phyloP scores from a whole-genome alignment of 164 flowering plant genomes.

The Umbellularia californica region DNA sequence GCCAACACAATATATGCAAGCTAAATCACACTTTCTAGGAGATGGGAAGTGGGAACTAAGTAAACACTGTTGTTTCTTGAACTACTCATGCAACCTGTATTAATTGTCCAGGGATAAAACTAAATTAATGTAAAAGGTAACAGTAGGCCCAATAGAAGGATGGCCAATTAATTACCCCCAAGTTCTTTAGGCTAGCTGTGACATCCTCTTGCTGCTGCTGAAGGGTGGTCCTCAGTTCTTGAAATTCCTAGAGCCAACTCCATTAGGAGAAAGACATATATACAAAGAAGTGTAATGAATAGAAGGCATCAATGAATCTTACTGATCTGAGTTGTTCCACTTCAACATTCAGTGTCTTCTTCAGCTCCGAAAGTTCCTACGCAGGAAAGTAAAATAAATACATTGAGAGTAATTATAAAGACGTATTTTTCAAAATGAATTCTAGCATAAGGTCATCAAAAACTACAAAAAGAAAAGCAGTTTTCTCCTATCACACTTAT shows the following conservation, averaged over 20 bases:
- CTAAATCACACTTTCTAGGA: too few species aligned
- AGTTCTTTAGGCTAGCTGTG: conserved; percentile 51
- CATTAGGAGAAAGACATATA: neutral
- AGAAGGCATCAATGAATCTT: conserved; percentile 17
- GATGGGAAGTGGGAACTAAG: too few species aligned
- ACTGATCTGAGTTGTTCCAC: conserved; percentile 84
- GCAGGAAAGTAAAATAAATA: neutral
- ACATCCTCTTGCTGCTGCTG: conserved; percentile 94
- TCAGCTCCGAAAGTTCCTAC: conserved; percentile 85
- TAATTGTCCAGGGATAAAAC: neutral
- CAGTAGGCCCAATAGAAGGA: neutral
- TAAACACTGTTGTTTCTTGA: neutral
- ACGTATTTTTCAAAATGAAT: too few species aligned
- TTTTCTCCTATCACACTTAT: too few species aligned
- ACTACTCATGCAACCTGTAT: neutral
- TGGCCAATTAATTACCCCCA: conserved; percentile 19
- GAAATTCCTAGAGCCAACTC: conserved; percentile 25
- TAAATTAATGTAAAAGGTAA: neutral
- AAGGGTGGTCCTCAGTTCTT: conserved; percentile 76
- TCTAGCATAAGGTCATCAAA: too few species aligned
- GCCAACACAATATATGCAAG: too few species aligned
- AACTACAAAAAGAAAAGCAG: too few species aligned
- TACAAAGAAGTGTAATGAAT: neutral
- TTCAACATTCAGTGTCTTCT: conserved; percentile 78
- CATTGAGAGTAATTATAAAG: too few species aligned